phyloP scores from a whole-genome alignment of 768 basidiomycete genomes.

The Naganishia onofrii region DNA sequence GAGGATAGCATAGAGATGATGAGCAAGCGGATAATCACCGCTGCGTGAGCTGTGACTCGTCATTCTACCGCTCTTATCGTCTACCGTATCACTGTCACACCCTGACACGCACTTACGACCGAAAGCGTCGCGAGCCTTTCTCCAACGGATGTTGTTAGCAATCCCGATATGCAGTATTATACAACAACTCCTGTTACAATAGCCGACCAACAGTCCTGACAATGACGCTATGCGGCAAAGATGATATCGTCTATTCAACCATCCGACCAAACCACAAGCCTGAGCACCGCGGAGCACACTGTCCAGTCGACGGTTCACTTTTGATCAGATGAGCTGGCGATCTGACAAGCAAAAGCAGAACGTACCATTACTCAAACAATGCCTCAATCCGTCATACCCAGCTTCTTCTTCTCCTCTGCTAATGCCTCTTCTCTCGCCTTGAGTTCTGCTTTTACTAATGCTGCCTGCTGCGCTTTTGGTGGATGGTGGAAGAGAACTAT shows the following conservation, averaged over 20 bases:
- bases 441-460: slow-evolving; percentile 79
- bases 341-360: background rate
- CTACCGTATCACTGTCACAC: background rate
- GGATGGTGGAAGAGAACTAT: slow-evolving; percentile 93
- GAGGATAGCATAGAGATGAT: no score
- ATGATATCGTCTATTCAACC: background rate
- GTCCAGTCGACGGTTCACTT: no score
- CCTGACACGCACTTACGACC: background rate
- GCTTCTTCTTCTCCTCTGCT: slow-evolving; percentile 73
- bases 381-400: slow-evolving; percentile 38
- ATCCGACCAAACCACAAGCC: background rate
- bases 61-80: background rate
- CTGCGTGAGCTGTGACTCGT: background rate
- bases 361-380: background rate
- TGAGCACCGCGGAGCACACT: background rate
- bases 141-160: background rate
- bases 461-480: slow-evolving; percentile 90
- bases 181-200: slow-evolving; percentile 9
- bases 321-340: no score
- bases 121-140: no score
- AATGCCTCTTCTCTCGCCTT: slow-evolving; percentile 88
- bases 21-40: no score
- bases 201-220: background rate
- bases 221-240: background rate
- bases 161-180: background rate